phyloP scores from a whole-genome alignment of 2,329 filamentous ascomycete species.

The Trichoderma sp. region DNA sequence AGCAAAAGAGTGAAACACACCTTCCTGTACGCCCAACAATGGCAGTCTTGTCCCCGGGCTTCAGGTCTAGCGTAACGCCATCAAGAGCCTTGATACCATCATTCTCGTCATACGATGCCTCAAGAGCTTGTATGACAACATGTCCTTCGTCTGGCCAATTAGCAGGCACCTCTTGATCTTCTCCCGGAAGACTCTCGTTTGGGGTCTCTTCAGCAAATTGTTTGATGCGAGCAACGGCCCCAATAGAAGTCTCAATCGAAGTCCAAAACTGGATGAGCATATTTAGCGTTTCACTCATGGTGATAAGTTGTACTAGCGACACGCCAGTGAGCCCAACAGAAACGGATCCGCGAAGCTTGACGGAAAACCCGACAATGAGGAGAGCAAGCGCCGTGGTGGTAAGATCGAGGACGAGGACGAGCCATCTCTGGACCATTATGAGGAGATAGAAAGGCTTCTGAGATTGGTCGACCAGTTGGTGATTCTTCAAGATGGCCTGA shows the following conservation, averaged over 20 bases:
- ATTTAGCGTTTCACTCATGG: conserved; percentile 35
- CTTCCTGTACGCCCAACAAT: conserved; percentile 20
- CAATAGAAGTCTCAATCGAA: conserved; percentile 37
- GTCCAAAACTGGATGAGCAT: conserved; percentile 39
- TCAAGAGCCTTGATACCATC: conserved; percentile 39
- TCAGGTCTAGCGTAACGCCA: conserved; percentile 31
- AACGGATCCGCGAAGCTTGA: conserved; percentile 30
- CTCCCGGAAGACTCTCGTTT: conserved; percentile 27
- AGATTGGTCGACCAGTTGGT: conserved; percentile 48
- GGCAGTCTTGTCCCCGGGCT: conserved; percentile 5
- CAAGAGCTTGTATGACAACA: conserved; percentile 29
- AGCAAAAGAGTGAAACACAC: conserved; percentile 20
- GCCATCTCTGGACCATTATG: conserved; percentile 56
- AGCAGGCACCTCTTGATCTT: conserved; percentile 23
- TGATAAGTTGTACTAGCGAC: conserved; percentile 32
- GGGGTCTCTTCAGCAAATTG: conserved; percentile 31
- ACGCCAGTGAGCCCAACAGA: conserved; percentile 35
- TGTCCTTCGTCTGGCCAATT: conserved; percentile 33
- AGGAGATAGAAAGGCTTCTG: conserved; percentile 58
- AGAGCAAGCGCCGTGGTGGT: conserved; percentile 47
- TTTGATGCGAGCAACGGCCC: conserved; percentile 36
- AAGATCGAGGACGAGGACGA: conserved; percentile 50
- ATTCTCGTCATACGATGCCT: conserved; percentile 29
- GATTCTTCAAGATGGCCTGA: conserved; percentile 42
- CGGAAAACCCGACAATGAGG: conserved; percentile 46